Base-by-base conservation (phyloP, 495 filamentous ascomycete species). In the Penicillium riverlandense region DNA sequence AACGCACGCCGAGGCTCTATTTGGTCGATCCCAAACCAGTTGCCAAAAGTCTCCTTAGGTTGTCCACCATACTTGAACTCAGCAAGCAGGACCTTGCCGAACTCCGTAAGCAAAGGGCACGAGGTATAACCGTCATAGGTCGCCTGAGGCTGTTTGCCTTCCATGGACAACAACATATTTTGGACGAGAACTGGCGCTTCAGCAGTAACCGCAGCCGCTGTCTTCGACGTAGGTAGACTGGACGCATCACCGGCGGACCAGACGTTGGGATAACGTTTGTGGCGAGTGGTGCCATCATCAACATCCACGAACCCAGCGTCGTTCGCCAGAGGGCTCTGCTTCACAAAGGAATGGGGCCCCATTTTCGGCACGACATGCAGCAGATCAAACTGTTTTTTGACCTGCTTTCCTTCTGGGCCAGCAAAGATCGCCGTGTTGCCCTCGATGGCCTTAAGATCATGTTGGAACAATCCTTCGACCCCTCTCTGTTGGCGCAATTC, bases 41-140 rank as follows among this genome's bases (percentile, higher is more conserved):
- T 49, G 13, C 57, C 67, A 50, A 85, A 85, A 0, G 82, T 84
- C 72, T 85, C 82, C 67, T 84, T 82, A 5, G 82, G 82, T 48
- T 69, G 73, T 9, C 78, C 80, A n/a, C 75, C 82, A 45, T 85
- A 85, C 72, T 81, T 84, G 67, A 85, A 85, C 65, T 85, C 82
- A 11, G 79, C 79, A 34, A 85, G 71, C 37, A 85, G 67, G 11
- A 85, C 79, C 64, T 85, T 82, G 41, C 74, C 74, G 48, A 84
- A 80, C 48, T 80, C 74, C 0, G 79, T 82, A 50, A 77, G 38
- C n/a, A 85, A 69, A 16, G 82, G 82, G 61, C 82, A 85, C 1
- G 79, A 83, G 0, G 82, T 80, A 58, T 85, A 85, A 7, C 82
- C 82, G 43, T 85, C 82, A 44, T 85, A 85, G 5, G 36, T 48